Evolutionary conservation across 495 filamentous ascomycete genomes (phyloP).

Genomic region (Pseudotulostoma volvatum): DNA sequence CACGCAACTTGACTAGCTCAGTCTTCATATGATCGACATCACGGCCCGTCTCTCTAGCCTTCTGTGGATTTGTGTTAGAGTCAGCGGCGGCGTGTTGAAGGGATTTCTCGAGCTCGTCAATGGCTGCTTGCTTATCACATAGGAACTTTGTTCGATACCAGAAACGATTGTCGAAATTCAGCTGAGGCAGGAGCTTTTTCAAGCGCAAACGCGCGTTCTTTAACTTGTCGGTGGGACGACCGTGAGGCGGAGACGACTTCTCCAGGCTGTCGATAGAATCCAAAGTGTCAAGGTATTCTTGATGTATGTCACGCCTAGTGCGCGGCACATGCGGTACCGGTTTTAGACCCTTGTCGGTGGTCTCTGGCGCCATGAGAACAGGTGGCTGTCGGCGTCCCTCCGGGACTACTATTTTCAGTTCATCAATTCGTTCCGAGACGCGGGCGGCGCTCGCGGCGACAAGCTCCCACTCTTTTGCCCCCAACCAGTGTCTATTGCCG

Average conservation of each 20-base stretch:
- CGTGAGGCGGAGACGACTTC: background rate
- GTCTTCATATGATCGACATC: constrained; percentile 8
- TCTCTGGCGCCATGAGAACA: constrained; percentile 11
- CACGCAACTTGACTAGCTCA: background rate
- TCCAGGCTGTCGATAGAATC: constrained; percentile 4
- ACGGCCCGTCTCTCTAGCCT: constrained; percentile 17
- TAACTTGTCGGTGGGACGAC: background rate
- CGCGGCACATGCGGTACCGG: constrained; percentile 11
- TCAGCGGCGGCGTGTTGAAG: constrained; percentile 20
- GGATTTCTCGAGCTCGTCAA: constrained; percentile 13
- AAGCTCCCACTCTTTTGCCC: constrained; percentile 16
- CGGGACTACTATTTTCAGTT: constrained; percentile 22
- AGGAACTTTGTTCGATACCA: constrained; percentile 13
- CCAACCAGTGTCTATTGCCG: constrained; percentile 5
- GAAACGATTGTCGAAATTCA: constrained; percentile 19
- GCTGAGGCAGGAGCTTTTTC: constrained; percentile 6
- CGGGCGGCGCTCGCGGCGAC: constrained; percentile 16
- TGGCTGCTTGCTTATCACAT: constrained; percentile 11
- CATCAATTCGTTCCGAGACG: constrained; percentile 19
- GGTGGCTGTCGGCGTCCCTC: constrained; percentile 16
- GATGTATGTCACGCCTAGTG: constrained; percentile 8
- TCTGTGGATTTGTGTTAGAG: constrained; percentile 9
- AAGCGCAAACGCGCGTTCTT: background rate
- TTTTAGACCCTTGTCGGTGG: constrained; percentile 4
- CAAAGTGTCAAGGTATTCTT: constrained; percentile 6